Evolutionary conservation across 1,284 basidiomycete species (phyloP), one percentile per base, ranked within the genome.

Genomic region (Cryptococcus neoformans): DNA sequence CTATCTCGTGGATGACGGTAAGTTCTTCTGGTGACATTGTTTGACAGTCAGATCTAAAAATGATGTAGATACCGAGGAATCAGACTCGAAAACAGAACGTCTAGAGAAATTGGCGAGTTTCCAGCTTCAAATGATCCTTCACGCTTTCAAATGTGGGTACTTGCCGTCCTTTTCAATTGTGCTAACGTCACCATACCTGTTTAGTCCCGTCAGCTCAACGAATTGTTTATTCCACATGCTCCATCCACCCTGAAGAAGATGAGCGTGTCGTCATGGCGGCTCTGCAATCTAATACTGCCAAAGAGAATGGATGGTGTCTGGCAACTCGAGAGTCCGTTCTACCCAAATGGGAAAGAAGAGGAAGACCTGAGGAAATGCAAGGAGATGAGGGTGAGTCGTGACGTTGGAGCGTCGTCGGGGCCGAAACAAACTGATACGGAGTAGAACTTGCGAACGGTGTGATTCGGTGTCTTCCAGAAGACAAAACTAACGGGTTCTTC

Each of bases 151-250:
- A 73, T 99, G 92, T 92, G 71, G 70, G 83, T 70, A 2, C 21
- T 34, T 6, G 3, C 45, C 6, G 6, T 38, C 34, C 35, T 49
- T 14, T 12, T 51, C 39, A 17, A 49, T 37, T n/a, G 10, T 35
- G 11, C 21, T 17, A 16, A 39, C 38, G 49, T n/a, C 10, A 37
- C 12, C 6, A 17, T 45, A 35, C 54, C 37, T 17, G 21, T 1
- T 36, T 42, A 56, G 55, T 62, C 47, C 42, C 52, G 4, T 52
- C 53, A 35, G 54, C 83, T 3, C 64, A 81, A 53, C 86, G 84
- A 63, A 89, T 98, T 58, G 92, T 94, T 14, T 99, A 99, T 77
- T 98, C 93, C 17, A 99, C 95, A 10, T 98, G 95, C 76, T 95
- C 92, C 58, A 82, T 97, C 48, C 88, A 99, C 74, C 83, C 87